Evolutionary conservation across 768 basidiomycete species (phyloP), one percentile per base, ranked within the genome.

Genomic region (Terana coerulea): DNA sequence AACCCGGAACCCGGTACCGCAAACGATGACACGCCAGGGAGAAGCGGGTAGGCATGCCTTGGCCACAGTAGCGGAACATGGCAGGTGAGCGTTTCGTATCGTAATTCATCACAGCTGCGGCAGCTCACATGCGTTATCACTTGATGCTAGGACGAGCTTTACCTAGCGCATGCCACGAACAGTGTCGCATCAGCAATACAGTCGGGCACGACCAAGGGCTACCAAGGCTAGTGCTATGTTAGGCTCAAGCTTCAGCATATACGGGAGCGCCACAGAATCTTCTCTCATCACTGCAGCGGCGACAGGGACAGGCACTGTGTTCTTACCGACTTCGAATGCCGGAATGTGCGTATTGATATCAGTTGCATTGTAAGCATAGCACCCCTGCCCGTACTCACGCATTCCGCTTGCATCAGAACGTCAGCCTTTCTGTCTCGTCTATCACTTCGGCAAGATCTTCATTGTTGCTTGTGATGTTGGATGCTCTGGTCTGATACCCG

Each of bases 21-120:
- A 64, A 62, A 22, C 66, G 73, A 17, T 64, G n/a, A 75, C 22
- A 60, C 63, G 33, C 75, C 83, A 2, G 91, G 90, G 19, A 77
- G 91, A 31, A 90, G 88, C 59, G 93, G 88, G 71, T 93, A 90
- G 64, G 93, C 91, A 0, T 76, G 82, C 55, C 75, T 93, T 0
- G 91, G 91, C 0, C 91, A 95, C 64, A 68, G 82, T 46, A 84
- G 82, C 59, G 82, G 86, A 60, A 90, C 87, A 26, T 91, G 88
- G 88, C 69, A 78, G 70, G 87, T 84, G 47, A 50, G 76, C 66
- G 24, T n/a, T n/a, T n/a, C n/a, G n/a, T n/a, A n/a, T 10, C 2
- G n/a, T 39, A 9, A 12, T 22, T 37, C 19, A 25, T 22, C 5
- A 25, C 31, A 33, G 30, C 29, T n/a, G n/a, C n/a, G n/a, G 28